A percentile compares a stretch with the other conserved stretches of the same genome.
phyloP scores from a whole-genome alignment of 1,139 yeast species.

The Candida labiduridarum region DNA sequence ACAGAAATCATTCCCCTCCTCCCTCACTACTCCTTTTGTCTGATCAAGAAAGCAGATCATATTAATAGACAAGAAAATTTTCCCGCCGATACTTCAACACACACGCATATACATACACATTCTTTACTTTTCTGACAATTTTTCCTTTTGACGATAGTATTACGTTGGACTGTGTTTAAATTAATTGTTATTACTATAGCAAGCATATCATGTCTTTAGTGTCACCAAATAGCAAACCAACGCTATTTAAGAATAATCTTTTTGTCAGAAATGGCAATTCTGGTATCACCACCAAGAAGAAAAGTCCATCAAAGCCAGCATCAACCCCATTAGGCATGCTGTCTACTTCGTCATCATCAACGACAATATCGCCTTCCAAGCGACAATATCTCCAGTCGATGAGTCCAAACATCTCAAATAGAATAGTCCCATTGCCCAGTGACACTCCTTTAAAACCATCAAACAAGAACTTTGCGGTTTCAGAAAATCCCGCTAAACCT shows the following conservation, averaged over 20 bases:
- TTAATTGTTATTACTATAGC: not conserved
- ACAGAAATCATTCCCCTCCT: too few species aligned
- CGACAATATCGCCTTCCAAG: conserved; percentile 29
- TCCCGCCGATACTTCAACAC: too few species aligned
- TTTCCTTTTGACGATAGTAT: not conserved
- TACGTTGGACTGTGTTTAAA: not conserved
- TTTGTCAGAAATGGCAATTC: conserved; percentile 4
- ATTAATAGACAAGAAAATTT: too few species aligned
- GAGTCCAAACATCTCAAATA: conserved; percentile 46
- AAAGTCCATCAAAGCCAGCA: conserved; percentile 4
- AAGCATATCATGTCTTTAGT: conserved; percentile 5
- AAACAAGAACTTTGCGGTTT: not conserved
- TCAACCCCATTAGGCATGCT: conserved; percentile 1
- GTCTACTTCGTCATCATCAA: conserved; percentile 1
- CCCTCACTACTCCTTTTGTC: too few species aligned
- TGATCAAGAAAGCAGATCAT: too few species aligned
- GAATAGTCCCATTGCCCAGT: conserved; percentile 21
- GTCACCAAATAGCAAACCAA: conserved; percentile 12
- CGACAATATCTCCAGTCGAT: conserved; percentile 38
- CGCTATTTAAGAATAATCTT: conserved; percentile 7
- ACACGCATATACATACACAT: too few species aligned
- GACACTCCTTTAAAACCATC: conserved; percentile 12
- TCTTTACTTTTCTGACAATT: too few species aligned
- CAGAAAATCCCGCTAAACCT: conserved; percentile 4
- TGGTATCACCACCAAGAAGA: conserved; percentile 1